Percentiles rank a stretch among this genome's conserved stretches.
phyloP scores from a whole-genome alignment of 306 rosid genomes.

The Prosopis cineraria region DNA sequence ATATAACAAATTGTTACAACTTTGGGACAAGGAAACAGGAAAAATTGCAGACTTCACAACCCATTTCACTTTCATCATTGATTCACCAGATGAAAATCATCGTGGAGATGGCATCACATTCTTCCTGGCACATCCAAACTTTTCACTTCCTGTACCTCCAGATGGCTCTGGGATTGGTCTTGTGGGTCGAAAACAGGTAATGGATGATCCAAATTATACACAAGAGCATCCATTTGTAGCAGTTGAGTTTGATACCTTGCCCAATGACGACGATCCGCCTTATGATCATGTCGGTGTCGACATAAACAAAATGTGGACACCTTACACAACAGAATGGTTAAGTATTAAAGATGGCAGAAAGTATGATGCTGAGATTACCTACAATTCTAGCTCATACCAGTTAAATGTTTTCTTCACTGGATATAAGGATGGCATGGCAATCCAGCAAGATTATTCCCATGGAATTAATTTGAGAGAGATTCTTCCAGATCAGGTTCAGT shows the following conservation, averaged over 20 bases:
- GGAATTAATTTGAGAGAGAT: conserved; percentile 10
- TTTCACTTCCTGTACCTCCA: conserved; percentile 16
- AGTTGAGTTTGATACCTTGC: conserved; percentile 48
- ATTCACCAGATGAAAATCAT: background rate
- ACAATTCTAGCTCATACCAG: conserved; percentile 18
- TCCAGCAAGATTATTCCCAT: background rate
- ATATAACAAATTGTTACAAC: conserved; percentile 8
- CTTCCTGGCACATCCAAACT: conserved; percentile 36
- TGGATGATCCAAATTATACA: background rate
- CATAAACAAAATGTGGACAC: background rate
- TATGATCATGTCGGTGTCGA: conserved; percentile 24
- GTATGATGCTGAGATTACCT: conserved; percentile 20
- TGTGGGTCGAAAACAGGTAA: background rate
- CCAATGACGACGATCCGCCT: conserved; percentile 14
- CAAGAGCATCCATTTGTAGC: conserved; percentile 39
- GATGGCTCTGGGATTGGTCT: conserved; percentile 34
- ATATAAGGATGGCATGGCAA: conserved; percentile 3
- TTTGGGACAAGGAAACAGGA: conserved; percentile 18
- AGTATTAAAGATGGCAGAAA: conserved; percentile 15
- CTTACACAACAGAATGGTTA: conserved; percentile 20
- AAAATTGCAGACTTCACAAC: conserved; percentile 39
- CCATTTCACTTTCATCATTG: conserved; percentile 40
- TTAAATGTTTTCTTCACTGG: conserved; percentile 23
- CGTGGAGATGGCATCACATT: conserved; percentile 51
- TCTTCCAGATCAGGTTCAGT: conserved; percentile 25